Evolutionary conservation across 164 flowering plant species (phyloP), one percentile per base, ranked within the genome.

Genomic region (Kalanchoe fedtschenkoi): DNA sequence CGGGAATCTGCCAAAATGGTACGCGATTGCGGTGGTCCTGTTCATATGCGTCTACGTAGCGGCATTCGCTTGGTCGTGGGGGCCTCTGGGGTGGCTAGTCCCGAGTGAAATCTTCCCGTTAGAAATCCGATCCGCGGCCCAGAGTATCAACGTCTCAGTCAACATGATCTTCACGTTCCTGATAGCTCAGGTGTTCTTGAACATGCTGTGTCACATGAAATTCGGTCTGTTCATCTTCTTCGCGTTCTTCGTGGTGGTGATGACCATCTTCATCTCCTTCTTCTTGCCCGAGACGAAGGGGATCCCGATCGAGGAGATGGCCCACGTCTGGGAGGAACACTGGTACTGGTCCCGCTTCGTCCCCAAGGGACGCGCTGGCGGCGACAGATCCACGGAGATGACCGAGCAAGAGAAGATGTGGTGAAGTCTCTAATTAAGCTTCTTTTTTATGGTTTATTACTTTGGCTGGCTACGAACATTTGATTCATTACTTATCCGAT

Each of bases 61-160:
- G 0, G 81, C 66, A 0, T 78, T 75, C 16, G 79, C 81, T 0
- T 75, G 78, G 79, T 78, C 81, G 0, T 78, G 81, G 79, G 81
- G 81, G 0, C 79, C 79, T 0, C 66, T 78, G 1, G 79, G 75
- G 0, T 73, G 81, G 81, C 46, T 78, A 21, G 75, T 78, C 1
- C 76, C 79, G 0, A 72, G 75, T 24, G 79, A 76, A 32, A 70
- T 73, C n/a, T 69, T 66, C 22, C 77, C 79, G 14, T 41, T 76
- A 17, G 80, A 76, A 59, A 65, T 74, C 43, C 66, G 77, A 39
- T 71, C 75, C 10, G 75, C 77, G 0, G 77, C 73, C 0, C 80
- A 76, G 28, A 64, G 69, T 16, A 60, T 74, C 28, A 74, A 61
- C 24, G 80, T 76, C 1, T 57, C 73, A 0, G 71, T 69, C 9